A percentile compares a stretch with the other conserved stretches of the same genome.
Evolutionary conservation across 2,329 filamentous ascomycete species (phyloP).

Genomic region (Biscogniauxia mediterranea): DNA sequence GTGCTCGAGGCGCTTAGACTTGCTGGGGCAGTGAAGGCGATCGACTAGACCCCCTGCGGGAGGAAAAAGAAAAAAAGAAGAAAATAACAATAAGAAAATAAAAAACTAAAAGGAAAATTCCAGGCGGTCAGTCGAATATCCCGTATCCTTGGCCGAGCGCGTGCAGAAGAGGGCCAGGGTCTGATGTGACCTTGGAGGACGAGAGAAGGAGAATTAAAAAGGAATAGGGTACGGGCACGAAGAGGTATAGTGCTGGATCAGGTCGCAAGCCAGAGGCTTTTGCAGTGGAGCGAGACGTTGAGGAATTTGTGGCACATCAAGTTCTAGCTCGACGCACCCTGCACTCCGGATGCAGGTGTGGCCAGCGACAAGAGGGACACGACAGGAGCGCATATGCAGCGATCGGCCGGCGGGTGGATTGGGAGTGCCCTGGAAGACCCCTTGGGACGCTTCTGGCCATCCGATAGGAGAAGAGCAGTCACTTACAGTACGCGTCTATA

Average conservation of each 20-base stretch:
- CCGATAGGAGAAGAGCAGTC: slow-evolving; percentile 22
- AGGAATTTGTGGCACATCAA: slow-evolving; percentile 11
- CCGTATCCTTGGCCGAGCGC: slow-evolving; percentile 20
- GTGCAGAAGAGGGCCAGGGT: slow-evolving; percentile 7
- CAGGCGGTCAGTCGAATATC: slow-evolving; percentile 31
- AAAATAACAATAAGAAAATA: slow-evolving; percentile 10
- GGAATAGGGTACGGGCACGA: slow-evolving; percentile 15
- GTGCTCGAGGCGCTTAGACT: slow-evolving; percentile 19
- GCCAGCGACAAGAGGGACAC: slow-evolving; percentile 33
- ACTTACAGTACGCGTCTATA: slow-evolving; percentile 30
- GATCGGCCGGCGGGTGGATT: slow-evolving; percentile 32
- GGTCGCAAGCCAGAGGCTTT: slow-evolving; percentile 3
- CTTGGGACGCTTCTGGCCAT: slow-evolving; percentile 20
- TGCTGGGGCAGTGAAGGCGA: slow-evolving; percentile 10
- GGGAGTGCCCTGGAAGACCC: slow-evolving; percentile 12
- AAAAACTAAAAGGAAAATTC: slow-evolving; percentile 17
- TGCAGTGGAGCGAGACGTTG: slow-evolving; percentile 17
- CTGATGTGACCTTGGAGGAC: slow-evolving; percentile 5
- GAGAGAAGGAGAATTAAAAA: slow-evolving; percentile 6
- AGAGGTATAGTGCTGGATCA: slow-evolving; percentile 10
- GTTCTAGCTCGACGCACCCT: slow-evolving; percentile 23
- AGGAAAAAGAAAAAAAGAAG: slow-evolving; percentile 4
- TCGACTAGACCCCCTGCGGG: slow-evolving; percentile 13
- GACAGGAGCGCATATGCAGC: slow-evolving; percentile 38
- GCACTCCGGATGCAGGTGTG: slow-evolving; percentile 32